Conservation (phyloP, 129 eudicot species). For the Arctium lappa region DNA sequence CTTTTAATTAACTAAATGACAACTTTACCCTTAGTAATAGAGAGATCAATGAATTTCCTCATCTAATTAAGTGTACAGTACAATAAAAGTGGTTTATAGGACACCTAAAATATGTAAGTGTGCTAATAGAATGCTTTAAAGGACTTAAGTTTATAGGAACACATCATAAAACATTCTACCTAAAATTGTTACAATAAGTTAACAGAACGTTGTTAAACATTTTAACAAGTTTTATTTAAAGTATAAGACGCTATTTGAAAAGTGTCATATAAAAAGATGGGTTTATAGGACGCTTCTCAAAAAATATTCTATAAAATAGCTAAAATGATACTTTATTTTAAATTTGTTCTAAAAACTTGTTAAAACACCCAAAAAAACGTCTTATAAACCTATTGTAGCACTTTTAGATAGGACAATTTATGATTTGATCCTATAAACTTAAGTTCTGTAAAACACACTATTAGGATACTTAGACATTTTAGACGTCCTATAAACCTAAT, state of each 20-base stretch:
- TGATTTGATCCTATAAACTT: too few species aligned
- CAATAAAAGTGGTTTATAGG: not conserved
- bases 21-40: too few species aligned
- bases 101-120: not conserved
- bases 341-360: not conserved
- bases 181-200: too few species aligned
- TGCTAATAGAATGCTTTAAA: not conserved
- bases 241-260: not conserved
- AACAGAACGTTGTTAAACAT: not conserved
- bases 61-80: too few species aligned
- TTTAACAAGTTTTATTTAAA: too few species aligned
- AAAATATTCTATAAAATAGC: not conserved
- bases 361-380: not conserved
- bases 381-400: not conserved
- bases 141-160: too few species aligned
- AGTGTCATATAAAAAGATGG: too few species aligned
- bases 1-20: too few species aligned
- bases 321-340: too few species aligned
- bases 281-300: not conserved
- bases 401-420: not conserved
- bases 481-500: not conserved
- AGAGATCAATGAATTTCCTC: too few species aligned
- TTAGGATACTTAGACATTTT: not conserved
- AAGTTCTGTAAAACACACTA: too few species aligned
- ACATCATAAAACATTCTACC: too few species aligned